Conservation (phyloP, 2,329 filamentous ascomycete species). For the Teratosphaeriaceae sp. region DNA sequence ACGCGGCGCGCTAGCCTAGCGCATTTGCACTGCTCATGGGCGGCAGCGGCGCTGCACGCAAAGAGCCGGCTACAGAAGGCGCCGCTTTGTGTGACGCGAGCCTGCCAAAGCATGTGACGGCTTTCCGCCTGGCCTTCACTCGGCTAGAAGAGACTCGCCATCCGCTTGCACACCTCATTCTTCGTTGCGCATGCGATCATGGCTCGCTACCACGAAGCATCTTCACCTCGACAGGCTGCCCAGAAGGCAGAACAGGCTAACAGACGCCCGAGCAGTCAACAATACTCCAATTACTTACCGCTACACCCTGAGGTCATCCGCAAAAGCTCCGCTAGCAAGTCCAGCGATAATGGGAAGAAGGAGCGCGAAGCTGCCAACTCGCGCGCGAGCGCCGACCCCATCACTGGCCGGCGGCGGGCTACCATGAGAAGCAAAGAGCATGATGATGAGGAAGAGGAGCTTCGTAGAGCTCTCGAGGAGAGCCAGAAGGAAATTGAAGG, state of each 20-base stretch:
- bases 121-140: neutral
- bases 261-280: constrained; percentile 41
- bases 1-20: neutral
- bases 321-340: constrained; percentile 61
- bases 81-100: neutral
- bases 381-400: constrained; percentile 46
- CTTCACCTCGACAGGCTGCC: constrained; percentile 4
- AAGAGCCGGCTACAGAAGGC: constrained; percentile 7
- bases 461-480: constrained; percentile 86
- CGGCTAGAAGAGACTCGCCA: neutral
- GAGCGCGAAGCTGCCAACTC: constrained; percentile 48
- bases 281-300: constrained; percentile 58
- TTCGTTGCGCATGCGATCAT: constrained; percentile 6
- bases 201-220: constrained; percentile 22
- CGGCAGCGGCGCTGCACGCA: neutral
- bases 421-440: constrained; percentile 97
- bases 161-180: neutral
- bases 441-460: constrained; percentile 88
- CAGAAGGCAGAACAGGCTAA: constrained; percentile 20
- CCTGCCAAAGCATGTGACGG: constrained; percentile 4
- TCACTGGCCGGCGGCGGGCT: constrained; percentile 74
- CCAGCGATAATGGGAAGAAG: constrained; percentile 50
- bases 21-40: neutral
- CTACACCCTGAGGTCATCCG: constrained; percentile 48
- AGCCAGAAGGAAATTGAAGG: constrained; percentile 72